Evolutionary conservation across 1,284 basidiomycete genomes (phyloP).

Genomic region (Moesziomyces globuligerus): DNA sequence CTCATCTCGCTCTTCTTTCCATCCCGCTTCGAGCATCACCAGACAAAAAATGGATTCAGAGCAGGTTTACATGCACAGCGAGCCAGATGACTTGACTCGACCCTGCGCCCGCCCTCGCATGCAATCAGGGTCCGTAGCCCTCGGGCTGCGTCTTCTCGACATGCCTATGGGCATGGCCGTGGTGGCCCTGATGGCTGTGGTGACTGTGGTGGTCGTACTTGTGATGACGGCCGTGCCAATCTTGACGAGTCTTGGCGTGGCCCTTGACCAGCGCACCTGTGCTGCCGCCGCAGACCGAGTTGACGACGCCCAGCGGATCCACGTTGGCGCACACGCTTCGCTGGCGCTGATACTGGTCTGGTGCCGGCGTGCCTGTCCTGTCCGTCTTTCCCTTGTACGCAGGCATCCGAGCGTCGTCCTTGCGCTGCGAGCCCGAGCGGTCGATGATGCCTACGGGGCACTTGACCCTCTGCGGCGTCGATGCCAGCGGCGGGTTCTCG

Average conservation of each 20-base stretch:
- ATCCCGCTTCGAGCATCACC: too few relatives aligned
- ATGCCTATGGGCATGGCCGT: too few relatives aligned
- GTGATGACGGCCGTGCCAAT: neutral
- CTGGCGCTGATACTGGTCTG: constrained; percentile 34
- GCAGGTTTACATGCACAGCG: too few relatives aligned
- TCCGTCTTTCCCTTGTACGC: constrained; percentile 26
- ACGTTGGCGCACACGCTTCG: constrained; percentile 26
- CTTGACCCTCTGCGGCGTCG: constrained; percentile 23
- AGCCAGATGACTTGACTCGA: too few relatives aligned
- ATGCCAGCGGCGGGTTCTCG: constrained; percentile 19
- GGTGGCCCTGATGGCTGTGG: too few relatives aligned
- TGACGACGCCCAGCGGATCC: constrained; percentile 37
- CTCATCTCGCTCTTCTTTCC: too few relatives aligned
- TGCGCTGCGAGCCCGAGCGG: constrained; percentile 27
- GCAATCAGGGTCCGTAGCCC: too few relatives aligned
- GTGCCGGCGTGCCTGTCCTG: constrained; percentile 25
- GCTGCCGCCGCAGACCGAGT: constrained; percentile 28
- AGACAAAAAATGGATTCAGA: too few relatives aligned
- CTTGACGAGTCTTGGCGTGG: constrained; percentile 14
- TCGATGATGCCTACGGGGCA: constrained; percentile 36
- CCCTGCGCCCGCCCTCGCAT: too few relatives aligned
- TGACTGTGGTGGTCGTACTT: too few relatives aligned
- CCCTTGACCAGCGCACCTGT: constrained; percentile 17
- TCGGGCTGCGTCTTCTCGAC: too few relatives aligned
- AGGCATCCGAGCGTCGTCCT: constrained; percentile 18